A percentile compares a stretch with the other conserved stretches of the same genome.
These are phyloP conservation scores for Yarrowia osloensis DNA, from an alignment of 805 yeast genomes.

Conservation along the genomic window DNA sequence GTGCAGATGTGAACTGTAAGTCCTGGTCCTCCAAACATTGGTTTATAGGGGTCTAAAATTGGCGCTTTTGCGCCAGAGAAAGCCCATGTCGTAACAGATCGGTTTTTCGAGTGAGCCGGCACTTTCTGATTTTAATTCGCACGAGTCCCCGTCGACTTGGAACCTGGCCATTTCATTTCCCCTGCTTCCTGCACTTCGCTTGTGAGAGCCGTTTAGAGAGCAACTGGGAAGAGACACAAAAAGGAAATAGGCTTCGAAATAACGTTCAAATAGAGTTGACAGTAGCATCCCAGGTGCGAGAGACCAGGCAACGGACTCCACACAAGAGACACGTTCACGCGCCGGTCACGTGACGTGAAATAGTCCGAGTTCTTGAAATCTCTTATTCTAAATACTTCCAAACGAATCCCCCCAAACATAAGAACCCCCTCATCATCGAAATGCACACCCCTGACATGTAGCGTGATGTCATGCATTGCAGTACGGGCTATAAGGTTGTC, in stretches of 20 bases:
- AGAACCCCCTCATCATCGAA: neutral
- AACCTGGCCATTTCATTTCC: neutral
- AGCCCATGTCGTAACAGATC: neutral
- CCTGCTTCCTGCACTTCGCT: conserved; percentile 24
- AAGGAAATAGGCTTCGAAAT: neutral
- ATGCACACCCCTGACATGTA: neutral
- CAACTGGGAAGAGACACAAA: neutral
- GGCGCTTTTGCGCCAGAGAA: neutral
- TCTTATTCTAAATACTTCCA: too few species aligned
- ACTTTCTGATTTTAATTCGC: neutral
- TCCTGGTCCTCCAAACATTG: conserved; percentile 18
- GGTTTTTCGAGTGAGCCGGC: neutral
- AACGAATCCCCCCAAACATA: neutral
- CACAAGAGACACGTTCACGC: neutral
- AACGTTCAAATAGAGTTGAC: neutral
- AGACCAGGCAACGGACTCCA: neutral
- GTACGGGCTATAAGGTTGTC: neutral
- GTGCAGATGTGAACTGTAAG: neutral
- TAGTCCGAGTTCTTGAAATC: too few species aligned
- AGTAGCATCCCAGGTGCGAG: neutral
- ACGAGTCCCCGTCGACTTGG: neutral
- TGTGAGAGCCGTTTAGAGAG: conserved; percentile 8
- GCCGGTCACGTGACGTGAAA: neutral
- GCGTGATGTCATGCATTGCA: conserved; percentile 6
- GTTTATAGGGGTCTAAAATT: neutral